These are phyloP conservation scores for Macrocybe gigantea DNA, from an alignment of 768 basidiomycete species.

Conservation along the genomic window DNA sequence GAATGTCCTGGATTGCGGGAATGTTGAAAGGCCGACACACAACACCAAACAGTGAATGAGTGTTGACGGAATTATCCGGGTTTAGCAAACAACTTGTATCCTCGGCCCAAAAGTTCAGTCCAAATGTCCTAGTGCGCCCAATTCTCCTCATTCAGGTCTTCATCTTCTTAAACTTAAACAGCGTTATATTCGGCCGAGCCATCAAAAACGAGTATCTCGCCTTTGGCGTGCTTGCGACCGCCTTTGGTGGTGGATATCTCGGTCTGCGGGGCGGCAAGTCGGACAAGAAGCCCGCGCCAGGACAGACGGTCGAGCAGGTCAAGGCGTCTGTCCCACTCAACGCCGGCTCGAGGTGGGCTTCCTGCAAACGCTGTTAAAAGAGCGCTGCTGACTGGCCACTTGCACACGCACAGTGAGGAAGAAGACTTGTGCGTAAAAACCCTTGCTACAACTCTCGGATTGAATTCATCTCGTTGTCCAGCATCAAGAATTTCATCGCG, in stretches of 20 bases:
- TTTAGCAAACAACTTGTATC: background rate
- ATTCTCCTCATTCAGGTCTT: background rate
- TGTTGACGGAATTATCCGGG: conserved; percentile 1
- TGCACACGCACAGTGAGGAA: conserved; percentile 55
- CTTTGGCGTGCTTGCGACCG: conserved; percentile 54
- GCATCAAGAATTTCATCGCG: conserved; percentile 74
- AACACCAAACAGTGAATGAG: background rate
- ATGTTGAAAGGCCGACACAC: too few species aligned
- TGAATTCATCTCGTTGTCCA: conserved; percentile 40
- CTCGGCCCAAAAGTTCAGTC: background rate
- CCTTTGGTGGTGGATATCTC: conserved; percentile 49
- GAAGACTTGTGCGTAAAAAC: conserved; percentile 67
- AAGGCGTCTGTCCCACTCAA: conserved; percentile 60
- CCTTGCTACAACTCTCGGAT: conserved; percentile 10
- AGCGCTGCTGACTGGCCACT: conserved; percentile 8
- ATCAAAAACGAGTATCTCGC: conserved; percentile 80
- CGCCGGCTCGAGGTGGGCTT: conserved; percentile 62
- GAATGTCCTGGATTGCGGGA: too few species aligned
- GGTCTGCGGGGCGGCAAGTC: conserved; percentile 54
- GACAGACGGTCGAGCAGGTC: conserved; percentile 46
- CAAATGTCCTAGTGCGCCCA: conserved; percentile 15
- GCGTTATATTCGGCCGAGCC: conserved; percentile 73
- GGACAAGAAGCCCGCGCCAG: conserved; percentile 31
- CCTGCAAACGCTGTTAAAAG: background rate
- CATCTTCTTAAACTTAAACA: conserved; percentile 16